Evolutionary conservation across 331 rosid species (phyloP).

Genomic region (Prunus yedoensis): DNA sequence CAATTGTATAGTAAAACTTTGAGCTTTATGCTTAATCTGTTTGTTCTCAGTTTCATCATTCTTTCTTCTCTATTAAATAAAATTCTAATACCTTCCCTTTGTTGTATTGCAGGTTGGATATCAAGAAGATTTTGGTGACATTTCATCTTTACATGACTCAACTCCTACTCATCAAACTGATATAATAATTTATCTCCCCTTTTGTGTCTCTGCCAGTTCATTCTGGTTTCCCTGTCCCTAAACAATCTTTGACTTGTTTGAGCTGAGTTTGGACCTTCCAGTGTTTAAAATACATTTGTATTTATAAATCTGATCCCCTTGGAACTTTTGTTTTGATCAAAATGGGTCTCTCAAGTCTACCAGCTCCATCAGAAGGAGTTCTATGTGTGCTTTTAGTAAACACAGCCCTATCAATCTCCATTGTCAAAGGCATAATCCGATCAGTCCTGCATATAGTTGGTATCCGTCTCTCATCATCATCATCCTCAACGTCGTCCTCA

Average conservation of each 20-base stretch:
- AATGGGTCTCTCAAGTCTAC: slow-evolving; percentile 95
- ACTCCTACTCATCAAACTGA: slow-evolving; percentile 11
- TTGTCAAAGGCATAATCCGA: slow-evolving; percentile 70
- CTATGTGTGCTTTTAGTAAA: slow-evolving; percentile 64
- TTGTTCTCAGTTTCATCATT: slow-evolving; percentile 15
- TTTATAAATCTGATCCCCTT: not conserved
- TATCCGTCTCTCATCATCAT: slow-evolving; percentile 36
- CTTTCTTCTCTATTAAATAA: not conserved
- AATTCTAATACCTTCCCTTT: slow-evolving; percentile 31
- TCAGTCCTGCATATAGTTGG: slow-evolving; percentile 71
- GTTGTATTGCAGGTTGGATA: slow-evolving; percentile 41
- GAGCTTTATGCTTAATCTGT: not conserved
- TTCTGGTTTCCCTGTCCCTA: not conserved
- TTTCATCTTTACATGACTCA: not conserved
- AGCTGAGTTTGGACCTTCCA: not conserved
- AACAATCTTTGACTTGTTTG: not conserved
- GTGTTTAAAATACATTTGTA: not conserved
- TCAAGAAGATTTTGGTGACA: slow-evolving; percentile 24
- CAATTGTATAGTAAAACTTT: not conserved
- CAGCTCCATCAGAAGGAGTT: slow-evolving; percentile 93
- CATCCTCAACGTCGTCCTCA: slow-evolving; percentile 1
- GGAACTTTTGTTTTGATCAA: slow-evolving; percentile 15
- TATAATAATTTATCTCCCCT: not conserved
- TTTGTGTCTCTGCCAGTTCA: not conserved
- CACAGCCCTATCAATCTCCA: slow-evolving; percentile 72